These are phyloP conservation scores for Purshia tridentata DNA, from an alignment of 306 rosid species.

Conservation along the genomic window DNA sequence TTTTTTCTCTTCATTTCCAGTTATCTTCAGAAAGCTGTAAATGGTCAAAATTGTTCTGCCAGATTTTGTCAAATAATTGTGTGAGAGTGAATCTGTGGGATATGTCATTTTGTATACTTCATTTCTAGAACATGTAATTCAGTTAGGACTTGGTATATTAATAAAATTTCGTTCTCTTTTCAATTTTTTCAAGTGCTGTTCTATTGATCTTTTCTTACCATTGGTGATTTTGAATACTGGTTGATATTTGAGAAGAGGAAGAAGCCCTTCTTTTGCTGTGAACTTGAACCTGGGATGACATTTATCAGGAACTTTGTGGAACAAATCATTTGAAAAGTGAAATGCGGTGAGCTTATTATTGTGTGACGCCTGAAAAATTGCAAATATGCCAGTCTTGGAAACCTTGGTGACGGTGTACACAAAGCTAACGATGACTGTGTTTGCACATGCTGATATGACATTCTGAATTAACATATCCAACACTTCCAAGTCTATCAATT, in stretches of 20 bases:
- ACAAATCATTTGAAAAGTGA: background rate
- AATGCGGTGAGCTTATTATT: background rate
- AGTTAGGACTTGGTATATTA: conserved; percentile 3
- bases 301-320: background rate
- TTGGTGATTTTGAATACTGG: background rate
- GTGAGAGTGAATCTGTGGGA: background rate
- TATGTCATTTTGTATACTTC: conserved; percentile 7
- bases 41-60: conserved; percentile 31
- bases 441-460: too few relatives aligned
- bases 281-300: background rate
- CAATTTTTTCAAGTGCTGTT: background rate
- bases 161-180: background rate
- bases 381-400: background rate
- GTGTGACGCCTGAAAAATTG: background rate
- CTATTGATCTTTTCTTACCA: background rate
- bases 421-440: background rate
- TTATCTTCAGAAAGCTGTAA: conserved; percentile 25
- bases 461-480: too few relatives aligned
- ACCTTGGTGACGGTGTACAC: background rate
- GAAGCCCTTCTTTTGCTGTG: background rate
- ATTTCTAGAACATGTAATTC: conserved; percentile 8
- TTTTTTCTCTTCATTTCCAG: background rate
- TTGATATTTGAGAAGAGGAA: background rate
- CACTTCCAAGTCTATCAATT: too few relatives aligned
- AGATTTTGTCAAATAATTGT: conserved; percentile 24